phyloP scores from a whole-genome alignment of 2,329 filamentous ascomycete species.

The Colletotrichum australisinense region DNA sequence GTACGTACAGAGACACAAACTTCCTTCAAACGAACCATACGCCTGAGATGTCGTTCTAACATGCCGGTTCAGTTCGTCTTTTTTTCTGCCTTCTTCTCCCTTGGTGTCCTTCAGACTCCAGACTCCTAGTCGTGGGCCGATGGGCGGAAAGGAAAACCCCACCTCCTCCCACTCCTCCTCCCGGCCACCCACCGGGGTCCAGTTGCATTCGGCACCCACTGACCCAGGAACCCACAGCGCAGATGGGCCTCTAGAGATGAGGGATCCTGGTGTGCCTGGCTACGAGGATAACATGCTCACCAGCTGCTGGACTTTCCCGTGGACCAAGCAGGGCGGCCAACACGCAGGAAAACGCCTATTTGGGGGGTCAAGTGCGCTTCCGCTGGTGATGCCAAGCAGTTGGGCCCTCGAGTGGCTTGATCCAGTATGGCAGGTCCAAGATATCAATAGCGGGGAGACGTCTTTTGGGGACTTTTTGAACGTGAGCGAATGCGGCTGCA shows the following conservation, averaged over 20 bases:
- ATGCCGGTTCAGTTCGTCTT: not conserved
- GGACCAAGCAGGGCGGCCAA: not conserved
- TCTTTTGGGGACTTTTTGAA: slow-evolving; percentile 9
- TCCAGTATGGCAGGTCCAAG: slow-evolving; percentile 9
- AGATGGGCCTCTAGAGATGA: slow-evolving; percentile 4
- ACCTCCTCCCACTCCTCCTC: not conserved
- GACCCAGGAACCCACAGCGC: slow-evolving; percentile 1
- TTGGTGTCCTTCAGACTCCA: not conserved
- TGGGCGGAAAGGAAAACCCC: slow-evolving; percentile 7
- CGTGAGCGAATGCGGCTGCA: not conserved
- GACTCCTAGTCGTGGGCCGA: not conserved
- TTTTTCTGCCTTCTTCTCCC: slow-evolving; percentile 1
- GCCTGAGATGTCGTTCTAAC: not conserved
- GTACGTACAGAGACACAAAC: not conserved
- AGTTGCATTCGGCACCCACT: not conserved
- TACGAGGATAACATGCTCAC: not conserved
- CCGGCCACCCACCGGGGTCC: slow-evolving; percentile 4
- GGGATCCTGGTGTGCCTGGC: not conserved
- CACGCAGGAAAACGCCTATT: not conserved
- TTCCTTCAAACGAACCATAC: not conserved
- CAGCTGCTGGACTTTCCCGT: not conserved
- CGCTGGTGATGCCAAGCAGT: not conserved
- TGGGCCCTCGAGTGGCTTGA: slow-evolving; percentile 2
- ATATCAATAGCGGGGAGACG: not conserved
- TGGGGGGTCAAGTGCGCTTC: not conserved